Base-by-base conservation (phyloP, 148 eudicot species). In the Vaccinium darrowii region DNA sequence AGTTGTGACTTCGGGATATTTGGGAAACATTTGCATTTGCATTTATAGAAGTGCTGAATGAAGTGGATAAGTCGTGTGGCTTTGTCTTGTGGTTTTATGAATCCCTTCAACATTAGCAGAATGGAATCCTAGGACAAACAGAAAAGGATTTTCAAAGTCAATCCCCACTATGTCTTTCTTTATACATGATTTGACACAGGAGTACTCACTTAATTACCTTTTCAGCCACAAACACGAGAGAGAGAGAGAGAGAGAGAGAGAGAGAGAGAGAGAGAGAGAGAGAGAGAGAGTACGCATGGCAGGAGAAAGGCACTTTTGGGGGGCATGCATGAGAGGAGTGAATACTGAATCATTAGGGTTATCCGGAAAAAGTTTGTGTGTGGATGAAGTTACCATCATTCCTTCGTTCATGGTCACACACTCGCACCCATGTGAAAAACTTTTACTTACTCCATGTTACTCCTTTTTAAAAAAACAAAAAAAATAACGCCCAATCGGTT, bases 361-460 rank as follows among this genome's bases (percentile, higher is more conserved):
- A 16, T 79, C 6, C 21, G 0, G 11, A 30, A 71, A 69, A 21
- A 27, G 60, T 25, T 36, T 16, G 79, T 16, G 85, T 83, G 65
- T 39, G 9, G 71, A 7, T 73, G 79, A 83, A 83, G 85, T 54
- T 73, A 73, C 16, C 85, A 83, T 83, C 54, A 83, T 73, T 74
- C 49, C 3, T 57, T 10, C 49, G 4, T 57, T 10, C 36, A 25
- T 67, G 73, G 36, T 27, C 73, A 25, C 73, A 67, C 3, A 62
- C n/a, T 16, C n/a, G 0, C 27, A 3, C 69, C 73, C 56, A 53
- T 53, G 56, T 53, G 56, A 53, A 53, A 39, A 30, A 50, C 71
- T 53, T 10, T 13, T 47, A n/a, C 50, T 43, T 43, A 43, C 47
- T 5, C 47, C 47, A 43, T 5, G 47, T 5, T 43, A 43, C 47